A percentile compares a stretch with the other conserved stretches of the same genome.
Conservation (phyloP, 2,329 filamentous ascomycete genomes). For the Blastomyces parvus region DNA sequence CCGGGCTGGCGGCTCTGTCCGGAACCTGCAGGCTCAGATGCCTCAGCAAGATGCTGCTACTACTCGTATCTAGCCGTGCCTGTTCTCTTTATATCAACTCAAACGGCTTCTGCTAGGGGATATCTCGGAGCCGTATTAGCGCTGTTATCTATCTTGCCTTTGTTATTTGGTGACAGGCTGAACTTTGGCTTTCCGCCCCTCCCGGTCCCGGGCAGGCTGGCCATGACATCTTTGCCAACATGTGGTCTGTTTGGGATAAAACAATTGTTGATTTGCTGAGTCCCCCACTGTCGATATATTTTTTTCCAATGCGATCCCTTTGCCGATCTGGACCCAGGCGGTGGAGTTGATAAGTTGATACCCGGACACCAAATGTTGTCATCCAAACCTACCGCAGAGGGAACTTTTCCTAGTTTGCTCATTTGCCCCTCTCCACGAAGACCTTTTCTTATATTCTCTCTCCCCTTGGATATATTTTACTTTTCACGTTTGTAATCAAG, state of each 20-base stretch:
- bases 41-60: not conserved
- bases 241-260: not conserved
- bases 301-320: not conserved
- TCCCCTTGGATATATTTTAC: not conserved
- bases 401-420: not conserved
- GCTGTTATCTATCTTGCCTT: not conserved
- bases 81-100: not conserved
- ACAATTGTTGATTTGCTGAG: not conserved
- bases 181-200: not conserved
- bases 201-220: not conserved
- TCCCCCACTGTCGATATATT: not conserved
- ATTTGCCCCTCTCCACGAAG: not conserved
- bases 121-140: not conserved
- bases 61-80: not conserved
- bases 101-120: not conserved
- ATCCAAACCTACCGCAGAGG: not conserved
- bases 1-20: not conserved
- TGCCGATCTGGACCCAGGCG: not conserved
- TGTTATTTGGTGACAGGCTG: not conserved
- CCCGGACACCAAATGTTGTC: not conserved
- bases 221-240: not conserved
- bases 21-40: not conserved
- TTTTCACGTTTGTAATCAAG: slow-evolving; percentile 4
- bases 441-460: not conserved
- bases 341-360: not conserved